Base-by-base conservation (phyloP, 495 filamentous ascomycete genomes). In the Alectoria sarmentosa region DNA sequence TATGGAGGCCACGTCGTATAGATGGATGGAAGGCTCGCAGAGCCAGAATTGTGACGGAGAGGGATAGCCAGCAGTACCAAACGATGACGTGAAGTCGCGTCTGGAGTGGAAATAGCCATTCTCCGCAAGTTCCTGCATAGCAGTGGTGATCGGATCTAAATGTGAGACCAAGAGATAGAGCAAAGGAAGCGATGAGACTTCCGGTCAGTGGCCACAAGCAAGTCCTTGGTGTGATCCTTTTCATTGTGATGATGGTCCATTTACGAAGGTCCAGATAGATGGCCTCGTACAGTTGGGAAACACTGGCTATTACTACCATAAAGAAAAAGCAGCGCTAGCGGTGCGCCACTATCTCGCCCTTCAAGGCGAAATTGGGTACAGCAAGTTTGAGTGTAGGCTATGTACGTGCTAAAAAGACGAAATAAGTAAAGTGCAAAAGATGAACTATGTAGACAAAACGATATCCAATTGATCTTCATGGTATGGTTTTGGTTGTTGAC, bases 111-210 rank as follows among this genome's bases (percentile, higher is more conserved):
- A 74, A 75, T 4, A 73, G 65, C 61, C 71, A 69, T 52, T 75
- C 73, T n/a, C 73, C 72, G 55, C 73, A 75, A 14, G 65, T 67
- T 34, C 69, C 73, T 38, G 73, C 72, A 66, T 70, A 75, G 63
- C 73, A 75, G 54, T 74, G 70, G 63, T 69, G 69, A 57, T 74
- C 60, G 23, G 73, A 75, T 58, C 72, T 66, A 58, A 70, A 75
- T 1, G 73, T 75, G 11, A 74, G 66, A n/a, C 66, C 72, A 19
- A 75, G 69, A 23, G 72, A 74, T 4, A 75, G 64, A 10, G 67
- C 73, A 58, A 75, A 75, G n/a, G 67, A 70, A 38, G 65, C 56
- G 1, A 72, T 55, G 13, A 75, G 66, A 48, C 62, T 73, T 46
- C 63, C 69, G 11, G 72, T 63, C 8, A 75, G 62, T 10, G 72